Percentiles rank a stretch among this genome's conserved stretches.
Conservation (phyloP, 2,329 filamentous ascomycete species). For the Aspergillus pseudotamarii region DNA sequence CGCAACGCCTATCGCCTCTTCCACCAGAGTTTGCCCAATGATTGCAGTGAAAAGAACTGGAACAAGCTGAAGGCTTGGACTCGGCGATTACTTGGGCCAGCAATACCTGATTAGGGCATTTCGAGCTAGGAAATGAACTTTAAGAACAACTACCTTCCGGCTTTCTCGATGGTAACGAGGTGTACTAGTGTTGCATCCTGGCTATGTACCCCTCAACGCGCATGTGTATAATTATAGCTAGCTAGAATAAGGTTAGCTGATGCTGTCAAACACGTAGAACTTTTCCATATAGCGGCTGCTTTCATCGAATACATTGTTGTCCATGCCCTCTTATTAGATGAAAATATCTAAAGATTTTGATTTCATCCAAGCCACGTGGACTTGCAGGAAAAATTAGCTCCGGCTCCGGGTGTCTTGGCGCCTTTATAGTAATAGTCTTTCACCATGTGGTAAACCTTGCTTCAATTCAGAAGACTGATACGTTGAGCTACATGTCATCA, state of each 20-base stretch:
- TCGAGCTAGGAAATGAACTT: neutral
- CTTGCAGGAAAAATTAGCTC: neutral
- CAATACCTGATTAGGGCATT: neutral
- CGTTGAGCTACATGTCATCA: constrained; percentile 5
- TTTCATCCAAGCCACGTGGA: no score
- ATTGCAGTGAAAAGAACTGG: neutral
- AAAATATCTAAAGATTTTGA: no score
- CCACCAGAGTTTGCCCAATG: neutral
- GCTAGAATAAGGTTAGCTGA: neutral
- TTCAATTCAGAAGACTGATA: neutral
- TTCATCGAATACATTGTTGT: neutral
- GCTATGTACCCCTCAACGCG: neutral
- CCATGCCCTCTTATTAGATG: no score
- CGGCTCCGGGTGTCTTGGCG: neutral
- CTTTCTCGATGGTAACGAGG: neutral
- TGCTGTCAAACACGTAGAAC: neutral
- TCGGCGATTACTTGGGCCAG: neutral
- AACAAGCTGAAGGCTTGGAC: neutral
- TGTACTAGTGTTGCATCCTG: neutral
- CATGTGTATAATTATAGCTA: neutral
- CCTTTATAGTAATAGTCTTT: neutral
- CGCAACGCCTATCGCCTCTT: neutral
- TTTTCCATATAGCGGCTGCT: neutral
- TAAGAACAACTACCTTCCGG: neutral
- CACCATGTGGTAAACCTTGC: neutral